Percentiles rank a stretch among this genome's conserved stretches.
Evolutionary conservation across 202 grass and related monocot genomes (phyloP).

Genomic region (Cymbopogon flexuosus): DNA sequence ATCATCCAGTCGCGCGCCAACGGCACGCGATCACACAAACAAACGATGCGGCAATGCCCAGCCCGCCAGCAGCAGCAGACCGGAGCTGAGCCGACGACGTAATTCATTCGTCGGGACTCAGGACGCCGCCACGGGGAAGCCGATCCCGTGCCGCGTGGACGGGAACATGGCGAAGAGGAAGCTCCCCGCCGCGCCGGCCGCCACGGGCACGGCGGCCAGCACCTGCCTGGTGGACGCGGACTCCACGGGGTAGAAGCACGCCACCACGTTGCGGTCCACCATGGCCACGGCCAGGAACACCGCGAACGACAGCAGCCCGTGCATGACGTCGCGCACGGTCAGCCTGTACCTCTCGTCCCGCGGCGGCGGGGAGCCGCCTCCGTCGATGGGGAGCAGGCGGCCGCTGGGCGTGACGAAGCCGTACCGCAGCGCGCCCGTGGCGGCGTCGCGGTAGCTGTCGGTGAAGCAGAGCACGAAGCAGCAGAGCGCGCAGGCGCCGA

Average conservation of each 20-base stretch:
- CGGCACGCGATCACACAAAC: too few species aligned
- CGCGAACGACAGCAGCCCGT: constrained; percentile 56
- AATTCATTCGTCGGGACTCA: neutral
- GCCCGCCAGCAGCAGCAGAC: neutral
- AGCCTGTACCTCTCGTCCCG: constrained; percentile 31
- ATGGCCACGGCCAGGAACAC: constrained; percentile 61
- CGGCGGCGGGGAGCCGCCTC: neutral
- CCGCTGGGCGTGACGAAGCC: constrained; percentile 46
- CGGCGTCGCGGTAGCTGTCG: constrained; percentile 57
- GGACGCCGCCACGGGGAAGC: constrained; percentile 44
- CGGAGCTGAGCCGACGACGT: neutral
- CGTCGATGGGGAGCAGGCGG: constrained; percentile 33
- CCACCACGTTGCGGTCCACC: constrained; percentile 55
- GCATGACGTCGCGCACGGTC: constrained; percentile 45
- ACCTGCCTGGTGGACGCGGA: constrained; percentile 37
- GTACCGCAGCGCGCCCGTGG: constrained; percentile 41
- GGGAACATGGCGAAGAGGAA: constrained; percentile 71
- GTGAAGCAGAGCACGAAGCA: constrained; percentile 71
- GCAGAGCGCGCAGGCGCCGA: constrained; percentile 38
- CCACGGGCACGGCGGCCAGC: constrained; percentile 50
- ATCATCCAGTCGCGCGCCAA: too few species aligned
- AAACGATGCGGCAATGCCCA: too few species aligned
- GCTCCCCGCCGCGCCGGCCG: constrained; percentile 51
- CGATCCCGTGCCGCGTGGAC: constrained; percentile 61
- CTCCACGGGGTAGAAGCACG: constrained; percentile 70